These are phyloP conservation scores for Paecilomyces niveus DNA, from an alignment of 2,329 filamentous ascomycete species.

Conservation along the genomic window DNA sequence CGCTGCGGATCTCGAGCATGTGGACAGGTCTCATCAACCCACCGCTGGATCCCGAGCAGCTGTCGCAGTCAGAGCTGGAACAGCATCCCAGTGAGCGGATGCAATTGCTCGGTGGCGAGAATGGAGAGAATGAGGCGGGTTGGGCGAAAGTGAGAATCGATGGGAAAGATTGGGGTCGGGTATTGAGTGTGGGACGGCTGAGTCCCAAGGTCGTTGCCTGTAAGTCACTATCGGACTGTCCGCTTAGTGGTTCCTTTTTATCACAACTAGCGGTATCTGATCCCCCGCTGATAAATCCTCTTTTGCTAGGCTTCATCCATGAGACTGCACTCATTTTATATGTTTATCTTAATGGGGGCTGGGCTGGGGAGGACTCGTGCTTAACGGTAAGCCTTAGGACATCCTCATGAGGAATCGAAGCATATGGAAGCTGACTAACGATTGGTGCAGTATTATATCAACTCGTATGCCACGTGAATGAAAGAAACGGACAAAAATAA, in stretches of 20 bases:
- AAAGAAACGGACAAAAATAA: neutral
- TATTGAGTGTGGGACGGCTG: conserved; percentile 84
- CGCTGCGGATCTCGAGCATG: conserved; percentile 73
- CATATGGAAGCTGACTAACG: neutral
- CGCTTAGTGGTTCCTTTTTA: neutral
- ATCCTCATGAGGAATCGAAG: neutral
- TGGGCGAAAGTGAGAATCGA: conserved; percentile 91
- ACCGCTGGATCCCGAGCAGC: conserved; percentile 69
- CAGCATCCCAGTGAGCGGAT: conserved; percentile 79
- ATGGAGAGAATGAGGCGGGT: conserved; percentile 64
- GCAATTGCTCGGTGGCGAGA: conserved; percentile 49
- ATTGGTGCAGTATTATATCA: conserved; percentile 37
- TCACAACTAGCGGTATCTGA: neutral
- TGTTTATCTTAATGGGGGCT: conserved; percentile 37
- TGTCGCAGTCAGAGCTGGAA: conserved; percentile 57
- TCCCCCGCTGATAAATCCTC: neutral
- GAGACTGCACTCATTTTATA: conserved; percentile 40
- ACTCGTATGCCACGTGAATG: conserved; percentile 31
- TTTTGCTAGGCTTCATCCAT: conserved; percentile 33
- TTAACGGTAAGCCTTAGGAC: conserved; percentile 34
- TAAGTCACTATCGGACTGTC: conserved; percentile 30
- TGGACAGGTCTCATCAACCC: conserved; percentile 87
- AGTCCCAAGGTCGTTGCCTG: conserved; percentile 91
- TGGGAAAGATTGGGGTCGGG: conserved; percentile 86
- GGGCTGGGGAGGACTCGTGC: conserved; percentile 38